A percentile compares a stretch with the other conserved stretches of the same genome.
Evolutionary conservation across 2,329 filamentous ascomycete species (phyloP).

Genomic region (Aspergillus candidus): DNA sequence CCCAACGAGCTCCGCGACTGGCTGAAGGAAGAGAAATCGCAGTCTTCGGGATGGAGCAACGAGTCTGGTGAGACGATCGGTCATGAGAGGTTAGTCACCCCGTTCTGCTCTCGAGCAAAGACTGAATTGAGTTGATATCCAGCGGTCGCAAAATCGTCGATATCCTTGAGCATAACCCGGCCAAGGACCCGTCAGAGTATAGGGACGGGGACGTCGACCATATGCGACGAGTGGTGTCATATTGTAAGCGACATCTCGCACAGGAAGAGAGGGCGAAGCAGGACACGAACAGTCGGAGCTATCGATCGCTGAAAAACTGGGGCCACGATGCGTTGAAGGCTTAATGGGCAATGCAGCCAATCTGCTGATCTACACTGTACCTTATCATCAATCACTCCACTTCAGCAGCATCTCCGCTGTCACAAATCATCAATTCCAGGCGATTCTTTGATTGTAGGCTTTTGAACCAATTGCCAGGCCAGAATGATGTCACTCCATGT

Average conservation of each 20-base stretch:
- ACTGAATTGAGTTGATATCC: background rate
- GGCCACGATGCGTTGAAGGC: constrained; percentile 50
- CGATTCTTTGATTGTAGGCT: too few species aligned
- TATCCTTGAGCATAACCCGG: constrained; percentile 57
- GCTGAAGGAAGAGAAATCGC: constrained; percentile 55
- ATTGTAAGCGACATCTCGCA: constrained; percentile 61
- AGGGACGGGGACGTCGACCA: constrained; percentile 52
- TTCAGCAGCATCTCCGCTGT: too few species aligned
- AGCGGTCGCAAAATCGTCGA: constrained; percentile 59
- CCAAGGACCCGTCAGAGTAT: constrained; percentile 53
- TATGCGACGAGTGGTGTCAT: constrained; percentile 59
- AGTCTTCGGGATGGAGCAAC: constrained; percentile 55
- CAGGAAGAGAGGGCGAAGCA: constrained; percentile 56
- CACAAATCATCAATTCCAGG: too few species aligned
- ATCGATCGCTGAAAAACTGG: constrained; percentile 60
- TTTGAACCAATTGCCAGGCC: too few species aligned
- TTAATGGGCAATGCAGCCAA: background rate
- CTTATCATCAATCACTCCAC: too few species aligned
- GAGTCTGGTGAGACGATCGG: constrained; percentile 58
- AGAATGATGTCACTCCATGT: too few species aligned
- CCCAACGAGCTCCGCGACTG: constrained; percentile 55
- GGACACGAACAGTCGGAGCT: constrained; percentile 50
- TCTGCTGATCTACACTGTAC: too few species aligned
- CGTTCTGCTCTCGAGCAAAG: background rate
- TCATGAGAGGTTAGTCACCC: constrained; percentile 47